A percentile compares a stretch with the other conserved stretches of the same genome.
phyloP scores from a whole-genome alignment of 192 early-diverging fungal genomes.

The Backusella macrospora region DNA sequence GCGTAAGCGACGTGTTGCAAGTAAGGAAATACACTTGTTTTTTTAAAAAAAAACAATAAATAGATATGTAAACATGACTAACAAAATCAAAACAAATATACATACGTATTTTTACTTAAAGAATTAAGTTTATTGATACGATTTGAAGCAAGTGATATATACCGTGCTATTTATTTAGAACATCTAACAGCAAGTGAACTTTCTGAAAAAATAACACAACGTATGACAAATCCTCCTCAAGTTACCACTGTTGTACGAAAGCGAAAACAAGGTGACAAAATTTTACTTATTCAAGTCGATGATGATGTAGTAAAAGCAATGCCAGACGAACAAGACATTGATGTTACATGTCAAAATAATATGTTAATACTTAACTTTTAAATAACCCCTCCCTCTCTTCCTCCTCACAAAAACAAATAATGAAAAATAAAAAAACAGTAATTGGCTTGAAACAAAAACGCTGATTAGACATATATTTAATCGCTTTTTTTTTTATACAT shows the following conservation, averaged over 20 bases:
- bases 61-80: background rate
- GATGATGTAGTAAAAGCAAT: slow-evolving; percentile 63
- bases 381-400: too few species aligned
- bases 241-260: background rate
- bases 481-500: slow-evolving; percentile 13
- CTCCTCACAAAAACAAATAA: background rate
- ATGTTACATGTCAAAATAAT: slow-evolving; percentile 38
- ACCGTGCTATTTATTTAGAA: slow-evolving; percentile 70
- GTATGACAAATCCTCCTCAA: slow-evolving; percentile 38
- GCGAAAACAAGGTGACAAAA: slow-evolving; percentile 39
- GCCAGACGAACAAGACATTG: slow-evolving; percentile 67
- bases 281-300: slow-evolving; percentile 56
- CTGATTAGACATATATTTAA: slow-evolving; percentile 15
- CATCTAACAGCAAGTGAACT: slow-evolving; percentile 54
- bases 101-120: background rate
- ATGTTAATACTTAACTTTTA: slow-evolving; percentile 12
- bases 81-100: background rate
- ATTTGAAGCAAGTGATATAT: slow-evolving; percentile 55
- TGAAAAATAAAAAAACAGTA: background rate
- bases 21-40: slow-evolving; percentile 15
- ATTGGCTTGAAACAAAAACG: slow-evolving; percentile 8
- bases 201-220: slow-evolving; percentile 51
- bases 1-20: slow-evolving; percentile 37
- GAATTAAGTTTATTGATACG: slow-evolving; percentile 60
- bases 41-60: background rate